Evolutionary conservation across 2,329 filamentous ascomycete genomes (phyloP).

Genomic region (Fusarium bulbicola): DNA sequence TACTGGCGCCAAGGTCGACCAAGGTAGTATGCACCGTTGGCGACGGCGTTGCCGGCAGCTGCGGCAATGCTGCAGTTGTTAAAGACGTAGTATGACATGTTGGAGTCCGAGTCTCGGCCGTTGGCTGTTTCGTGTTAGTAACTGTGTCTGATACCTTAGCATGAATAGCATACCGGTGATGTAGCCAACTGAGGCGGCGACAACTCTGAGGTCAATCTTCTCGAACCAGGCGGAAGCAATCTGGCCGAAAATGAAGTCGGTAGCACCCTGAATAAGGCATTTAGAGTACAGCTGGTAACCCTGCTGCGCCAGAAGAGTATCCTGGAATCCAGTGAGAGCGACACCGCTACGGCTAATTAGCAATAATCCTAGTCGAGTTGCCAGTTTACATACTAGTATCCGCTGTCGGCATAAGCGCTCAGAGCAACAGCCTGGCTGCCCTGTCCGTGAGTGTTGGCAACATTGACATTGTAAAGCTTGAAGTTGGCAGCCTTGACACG

Average conservation of each 20-base stretch:
- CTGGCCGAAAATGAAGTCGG: slow-evolving; percentile 61
- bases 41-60: slow-evolving; percentile 49
- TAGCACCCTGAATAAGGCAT: slow-evolving; percentile 57
- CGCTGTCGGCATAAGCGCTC: slow-evolving; percentile 54
- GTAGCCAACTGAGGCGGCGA: slow-evolving; percentile 49
- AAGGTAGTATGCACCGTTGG: slow-evolving; percentile 54
- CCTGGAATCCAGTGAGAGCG: slow-evolving; percentile 58
- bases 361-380: rapidly evolving
- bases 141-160: rapidly evolving
- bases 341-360: slow-evolving; percentile 42
- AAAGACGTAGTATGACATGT: slow-evolving; percentile 56
- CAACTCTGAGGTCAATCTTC: slow-evolving; percentile 51
- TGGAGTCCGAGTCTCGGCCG: slow-evolving; percentile 48
- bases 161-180: slow-evolving; percentile 50
- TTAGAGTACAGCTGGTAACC: slow-evolving; percentile 59
- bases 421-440: slow-evolving; percentile 59
- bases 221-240: slow-evolving; percentile 56
- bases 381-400: slow-evolving; percentile 50
- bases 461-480: slow-evolving; percentile 70
- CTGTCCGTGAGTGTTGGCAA: slow-evolving; percentile 57
- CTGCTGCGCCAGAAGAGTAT: slow-evolving; percentile 57
- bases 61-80: slow-evolving; percentile 55
- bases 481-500: slow-evolving; percentile 59
- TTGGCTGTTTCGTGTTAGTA: slow-evolving; percentile 46
- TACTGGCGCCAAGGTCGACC: slow-evolving; percentile 59